Conservation (phyloP, 331 rosid species). For the Rhamnella rubrinervis region DNA sequence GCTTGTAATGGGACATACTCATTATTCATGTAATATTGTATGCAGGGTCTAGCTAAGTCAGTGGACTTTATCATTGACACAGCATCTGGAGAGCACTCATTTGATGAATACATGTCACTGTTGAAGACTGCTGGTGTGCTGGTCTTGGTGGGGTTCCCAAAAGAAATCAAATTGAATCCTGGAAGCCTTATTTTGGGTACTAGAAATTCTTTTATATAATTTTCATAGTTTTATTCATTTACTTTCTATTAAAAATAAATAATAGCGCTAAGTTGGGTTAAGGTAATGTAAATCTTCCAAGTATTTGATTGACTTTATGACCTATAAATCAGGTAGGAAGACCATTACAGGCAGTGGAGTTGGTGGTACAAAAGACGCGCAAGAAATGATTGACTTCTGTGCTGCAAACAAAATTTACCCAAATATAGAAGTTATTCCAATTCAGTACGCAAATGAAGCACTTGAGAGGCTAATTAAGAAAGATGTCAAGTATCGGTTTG, state of each 20-base stretch:
- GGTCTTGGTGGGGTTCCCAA: conserved; percentile 63
- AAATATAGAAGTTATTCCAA: conserved; percentile 59
- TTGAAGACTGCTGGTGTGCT: conserved; percentile 62
- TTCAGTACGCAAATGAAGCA: conserved; percentile 61
- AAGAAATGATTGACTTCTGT: conserved; percentile 73
- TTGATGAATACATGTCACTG: conserved; percentile 64
- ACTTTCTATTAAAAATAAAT: too few relatives aligned
- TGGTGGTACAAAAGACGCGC: conserved; percentile 67
- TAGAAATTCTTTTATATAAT: neutral
- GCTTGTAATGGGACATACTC: neutral
- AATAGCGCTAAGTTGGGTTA: too few relatives aligned
- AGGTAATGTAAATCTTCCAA: too few relatives aligned
- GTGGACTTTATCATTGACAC: conserved; percentile 75
- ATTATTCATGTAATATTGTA: neutral
- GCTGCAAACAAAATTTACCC: conserved; percentile 44
- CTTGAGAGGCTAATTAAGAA: conserved; percentile 49
- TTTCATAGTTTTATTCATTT: too few relatives aligned
- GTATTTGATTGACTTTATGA: too few relatives aligned
- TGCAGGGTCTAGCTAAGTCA: conserved; percentile 55
- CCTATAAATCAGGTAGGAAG: conserved; percentile 37
- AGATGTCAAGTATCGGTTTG: conserved; percentile 56
- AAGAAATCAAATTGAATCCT: conserved; percentile 61
- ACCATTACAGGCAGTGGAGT: conserved; percentile 52
- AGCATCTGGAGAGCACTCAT: conserved; percentile 75
- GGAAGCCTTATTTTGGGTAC: conserved; percentile 43